A percentile compares a stretch with the other conserved stretches of the same genome.
These are phyloP conservation scores for Xylaria nigripes DNA, from an alignment of 495 filamentous ascomycete species.

Conservation along the genomic window DNA sequence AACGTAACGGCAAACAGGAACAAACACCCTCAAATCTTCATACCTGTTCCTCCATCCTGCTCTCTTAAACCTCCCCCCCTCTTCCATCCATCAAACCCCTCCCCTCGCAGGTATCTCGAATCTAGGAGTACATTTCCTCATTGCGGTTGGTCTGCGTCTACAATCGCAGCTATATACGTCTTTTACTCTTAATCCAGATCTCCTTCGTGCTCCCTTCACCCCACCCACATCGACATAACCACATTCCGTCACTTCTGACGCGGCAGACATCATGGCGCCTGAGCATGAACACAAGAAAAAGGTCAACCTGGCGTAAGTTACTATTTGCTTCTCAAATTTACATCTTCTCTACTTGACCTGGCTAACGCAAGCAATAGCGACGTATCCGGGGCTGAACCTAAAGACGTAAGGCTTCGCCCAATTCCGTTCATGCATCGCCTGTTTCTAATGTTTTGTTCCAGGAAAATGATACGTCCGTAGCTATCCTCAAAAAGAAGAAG, in stretches of 20 bases:
- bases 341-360: not conserved
- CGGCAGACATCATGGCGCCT: constrained; percentile 25
- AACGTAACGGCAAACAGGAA: constrained; percentile 12
- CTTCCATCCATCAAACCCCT: not conserved
- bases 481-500: constrained; percentile 99
- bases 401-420: constrained; percentile 52
- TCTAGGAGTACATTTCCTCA: not conserved
- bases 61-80: not conserved
- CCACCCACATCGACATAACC: not conserved
- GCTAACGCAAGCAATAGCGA: constrained; percentile 54
- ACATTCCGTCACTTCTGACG: constrained; percentile 4
- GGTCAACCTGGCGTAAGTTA: constrained; percentile 78
- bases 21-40: constrained; percentile 10
- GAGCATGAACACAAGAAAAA: constrained; percentile 85
- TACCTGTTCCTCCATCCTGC: not conserved
- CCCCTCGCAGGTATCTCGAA: not conserved
- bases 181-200: not conserved
- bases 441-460: constrained; percentile 26
- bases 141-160: not conserved
- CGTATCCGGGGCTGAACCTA: constrained; percentile 78
- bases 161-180: not conserved
- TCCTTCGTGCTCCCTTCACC: not conserved
- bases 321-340: not conserved
- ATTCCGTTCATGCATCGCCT: constrained; percentile 9
- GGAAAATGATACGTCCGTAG: constrained; percentile 90